Evolutionary conservation across 1,284 basidiomycete species (phyloP).

Genomic region (Fomes fomentarius): DNA sequence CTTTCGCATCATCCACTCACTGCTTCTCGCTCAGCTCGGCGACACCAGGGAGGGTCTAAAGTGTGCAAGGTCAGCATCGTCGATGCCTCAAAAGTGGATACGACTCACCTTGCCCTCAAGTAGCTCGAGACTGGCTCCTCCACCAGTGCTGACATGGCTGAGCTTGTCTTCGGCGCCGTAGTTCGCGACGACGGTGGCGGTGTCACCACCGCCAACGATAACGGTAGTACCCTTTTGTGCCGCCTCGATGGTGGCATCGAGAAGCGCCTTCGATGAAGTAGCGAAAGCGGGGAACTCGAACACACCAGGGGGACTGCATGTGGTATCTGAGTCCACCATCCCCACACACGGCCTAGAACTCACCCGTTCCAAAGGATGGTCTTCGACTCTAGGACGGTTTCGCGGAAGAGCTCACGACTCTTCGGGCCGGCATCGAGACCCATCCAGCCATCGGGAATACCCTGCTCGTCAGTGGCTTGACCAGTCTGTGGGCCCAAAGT

Average conservation of each 20-base stretch:
- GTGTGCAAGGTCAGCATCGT: no score
- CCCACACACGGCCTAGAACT: constrained; percentile 18
- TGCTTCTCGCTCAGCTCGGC: constrained; percentile 76
- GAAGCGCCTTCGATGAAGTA: constrained; percentile 81
- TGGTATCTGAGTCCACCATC: background rate
- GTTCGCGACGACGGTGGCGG: constrained; percentile 89
- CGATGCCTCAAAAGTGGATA: no score
- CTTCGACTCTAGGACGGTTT: constrained; percentile 88
- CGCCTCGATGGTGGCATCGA: constrained; percentile 89
- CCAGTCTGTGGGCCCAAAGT: constrained; percentile 54
- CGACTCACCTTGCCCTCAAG: constrained; percentile 90
- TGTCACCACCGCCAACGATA: constrained; percentile 95
- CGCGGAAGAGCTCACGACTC: constrained; percentile 79
- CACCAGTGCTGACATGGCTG: constrained; percentile 96
- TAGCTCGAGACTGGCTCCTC: constrained; percentile 94
- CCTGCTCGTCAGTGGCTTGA: constrained; percentile 77
- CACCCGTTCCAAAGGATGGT: constrained; percentile 99
- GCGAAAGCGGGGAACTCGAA: constrained; percentile 97
- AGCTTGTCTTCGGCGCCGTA: constrained; percentile 85
- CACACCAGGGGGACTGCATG: constrained; percentile 87
- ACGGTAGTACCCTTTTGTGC: constrained; percentile 88
- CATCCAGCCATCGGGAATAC: constrained; percentile 94
- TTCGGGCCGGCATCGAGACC: constrained; percentile 90
- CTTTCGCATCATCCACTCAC: constrained; percentile 30
- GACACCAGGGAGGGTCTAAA: constrained; percentile 81